phyloP scores from a whole-genome alignment of 2,329 filamentous ascomycete species.

The Dendryphion nanum region DNA sequence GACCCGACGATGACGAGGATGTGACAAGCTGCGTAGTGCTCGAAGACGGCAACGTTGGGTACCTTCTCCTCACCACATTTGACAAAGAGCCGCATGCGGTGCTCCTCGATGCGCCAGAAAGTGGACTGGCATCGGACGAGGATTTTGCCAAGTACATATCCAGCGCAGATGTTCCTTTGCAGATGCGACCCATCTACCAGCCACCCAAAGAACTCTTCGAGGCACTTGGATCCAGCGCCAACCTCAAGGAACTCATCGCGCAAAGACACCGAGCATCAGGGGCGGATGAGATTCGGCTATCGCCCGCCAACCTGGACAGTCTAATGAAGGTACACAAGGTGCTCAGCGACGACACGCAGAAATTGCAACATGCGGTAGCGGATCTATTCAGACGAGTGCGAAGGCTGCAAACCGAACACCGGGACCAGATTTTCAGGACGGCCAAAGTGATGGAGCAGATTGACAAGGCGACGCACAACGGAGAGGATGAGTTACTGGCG shows the following conservation, averaged over 20 bases:
- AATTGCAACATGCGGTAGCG: conserved; percentile 66
- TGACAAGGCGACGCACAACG: conserved; percentile 61
- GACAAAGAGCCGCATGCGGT: conserved; percentile 51
- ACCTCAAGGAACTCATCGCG: conserved; percentile 58
- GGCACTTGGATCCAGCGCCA: conserved; percentile 54
- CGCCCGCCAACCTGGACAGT: conserved; percentile 67
- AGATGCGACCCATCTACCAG: conserved; percentile 66
- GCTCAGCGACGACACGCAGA: conserved; percentile 67
- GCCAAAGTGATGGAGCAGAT: conserved; percentile 65
- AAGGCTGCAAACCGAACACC: conserved; percentile 65
- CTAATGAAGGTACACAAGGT: conserved; percentile 72
- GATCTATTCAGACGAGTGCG: conserved; percentile 72
- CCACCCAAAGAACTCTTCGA: conserved; percentile 61
- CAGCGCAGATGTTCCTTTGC: conserved; percentile 24
- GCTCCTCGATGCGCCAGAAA: conserved; percentile 50
- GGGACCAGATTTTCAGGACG: conserved; percentile 65
- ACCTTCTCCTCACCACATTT: conserved; percentile 54
- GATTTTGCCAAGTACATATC: conserved; percentile 25
- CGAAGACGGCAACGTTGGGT: conserved; percentile 57
- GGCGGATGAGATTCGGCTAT: conserved; percentile 67
- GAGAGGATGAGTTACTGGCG: conserved; percentile 49
- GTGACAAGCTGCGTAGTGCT: conserved; percentile 53
- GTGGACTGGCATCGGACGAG: conserved; percentile 25
- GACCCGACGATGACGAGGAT: conserved; percentile 26
- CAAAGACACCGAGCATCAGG: conserved; percentile 61